Percentiles rank a stretch among this genome's conserved stretches.
phyloP scores from a whole-genome alignment of 1,284 basidiomycete species.

The Puccinia triticina region DNA sequence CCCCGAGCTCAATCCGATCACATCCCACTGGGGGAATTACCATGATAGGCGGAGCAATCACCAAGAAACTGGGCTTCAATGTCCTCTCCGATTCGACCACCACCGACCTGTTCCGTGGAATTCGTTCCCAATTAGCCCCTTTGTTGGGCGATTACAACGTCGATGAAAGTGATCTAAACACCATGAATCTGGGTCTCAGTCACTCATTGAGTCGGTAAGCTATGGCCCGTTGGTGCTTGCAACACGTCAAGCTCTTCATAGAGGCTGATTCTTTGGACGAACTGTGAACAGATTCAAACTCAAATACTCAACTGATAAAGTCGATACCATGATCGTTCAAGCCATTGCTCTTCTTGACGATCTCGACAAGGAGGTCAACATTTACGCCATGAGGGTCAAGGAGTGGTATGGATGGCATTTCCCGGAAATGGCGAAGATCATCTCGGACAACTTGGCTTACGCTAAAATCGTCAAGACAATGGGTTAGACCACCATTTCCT shows the following conservation, averaged over 20 bases:
- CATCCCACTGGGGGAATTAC: neutral
- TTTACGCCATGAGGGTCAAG: conserved; percentile 97
- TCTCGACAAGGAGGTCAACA: conserved; percentile 99
- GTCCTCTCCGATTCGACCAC: conserved; percentile 71
- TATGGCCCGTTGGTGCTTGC: neutral
- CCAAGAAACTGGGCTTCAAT: conserved; percentile 90
- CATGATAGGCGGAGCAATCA: conserved; percentile 74
- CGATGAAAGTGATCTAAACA: conserved; percentile 83
- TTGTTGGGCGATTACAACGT: conserved; percentile 66
- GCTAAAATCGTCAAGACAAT: conserved; percentile 77
- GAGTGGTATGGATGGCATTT: conserved; percentile 52
- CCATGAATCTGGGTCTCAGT: conserved; percentile 95
- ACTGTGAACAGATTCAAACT: conserved; percentile 79
- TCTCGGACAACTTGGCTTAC: conserved; percentile 94
- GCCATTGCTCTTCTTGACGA: conserved; percentile 98
- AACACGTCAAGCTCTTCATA: neutral
- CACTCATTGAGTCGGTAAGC: conserved; percentile 86
- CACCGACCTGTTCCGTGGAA: conserved; percentile 91
- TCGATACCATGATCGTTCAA: conserved; percentile 99
- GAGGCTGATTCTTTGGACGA: neutral
- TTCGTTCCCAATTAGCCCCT: conserved; percentile 82
- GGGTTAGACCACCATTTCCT: conserved; percentile 22
- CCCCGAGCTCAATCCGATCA: neutral
- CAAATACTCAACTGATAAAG: conserved; percentile 99
- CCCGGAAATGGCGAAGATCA: conserved; percentile 92